Base-by-base conservation (phyloP, 441 rosid genomes). In the Jatropha multifida region DNA sequence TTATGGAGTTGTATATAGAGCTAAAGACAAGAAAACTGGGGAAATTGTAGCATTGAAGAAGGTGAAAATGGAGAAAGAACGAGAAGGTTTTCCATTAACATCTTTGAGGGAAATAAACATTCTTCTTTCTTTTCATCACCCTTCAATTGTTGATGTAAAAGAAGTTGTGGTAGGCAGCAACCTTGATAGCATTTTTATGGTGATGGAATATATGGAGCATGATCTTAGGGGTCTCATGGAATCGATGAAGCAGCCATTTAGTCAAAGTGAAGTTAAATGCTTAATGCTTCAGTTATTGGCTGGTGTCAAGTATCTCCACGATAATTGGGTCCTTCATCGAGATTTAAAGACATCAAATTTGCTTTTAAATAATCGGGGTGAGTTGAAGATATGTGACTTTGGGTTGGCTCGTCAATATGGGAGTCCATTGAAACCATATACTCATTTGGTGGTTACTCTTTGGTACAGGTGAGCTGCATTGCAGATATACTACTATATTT, bases 191-290 rank as follows among this genome's bases (percentile, higher is more conserved):
- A 96, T 96, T 81, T 96, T 89, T 83, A 96, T 96, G 99, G 99
- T 91, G 76, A 96, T 96, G 99, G 99, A 96, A 80, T 96, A 96
- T 79, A 96, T 96, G 99, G 99, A 96, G 83, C 99, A 96, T 85
- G 99, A 96, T 83, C 90, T 96, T 38, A 96, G 94, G 83, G 99
- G 86, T 32, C 89, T 96, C 64, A 96, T 96, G 98, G 98, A 92
- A 84, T 78, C 97, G n/a, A 91, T 96, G 98, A 91, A 90, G 86
- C 99, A 96, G 81, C 97, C 98, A 58, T 96, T 92, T 81, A 96
- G 98, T 85, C 98, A 94, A 83, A 96, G 99, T 83, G 98, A 96
- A 85, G 98, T 96, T 65, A 96, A 96, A 81, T 94, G 98, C 87
- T 84, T 96, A 74, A 96, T 96, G 98, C 89, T 94, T 65, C 99